Conservation (phyloP, 2,329 filamentous ascomycete genomes). For the Phialocephala sp. region DNA sequence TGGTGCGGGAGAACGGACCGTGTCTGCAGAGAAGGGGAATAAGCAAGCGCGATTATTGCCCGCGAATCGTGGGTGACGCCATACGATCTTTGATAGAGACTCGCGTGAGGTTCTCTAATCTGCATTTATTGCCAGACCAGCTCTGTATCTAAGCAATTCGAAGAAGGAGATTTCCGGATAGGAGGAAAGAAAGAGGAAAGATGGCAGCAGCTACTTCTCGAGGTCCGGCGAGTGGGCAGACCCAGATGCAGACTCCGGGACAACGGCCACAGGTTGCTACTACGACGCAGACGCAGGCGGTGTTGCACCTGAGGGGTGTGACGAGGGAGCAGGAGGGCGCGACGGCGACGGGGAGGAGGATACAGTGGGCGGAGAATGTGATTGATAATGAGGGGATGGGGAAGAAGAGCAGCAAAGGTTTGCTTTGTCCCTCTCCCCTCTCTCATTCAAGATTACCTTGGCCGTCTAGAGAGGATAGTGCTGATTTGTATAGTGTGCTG, state of each 20-base stretch:
- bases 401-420: constrained; percentile 93
- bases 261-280: constrained; percentile 11
- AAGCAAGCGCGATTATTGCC: constrained; percentile 7
- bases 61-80: neutral
- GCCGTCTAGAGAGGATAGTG: neutral
- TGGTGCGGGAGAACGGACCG: no score
- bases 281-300: constrained; percentile 31
- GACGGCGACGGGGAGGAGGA: constrained; percentile 59
- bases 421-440: constrained; percentile 24
- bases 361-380: constrained; percentile 92
- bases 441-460: no score
- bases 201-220: constrained; percentile 12
- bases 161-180: neutral
- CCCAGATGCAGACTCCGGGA: constrained; percentile 12
- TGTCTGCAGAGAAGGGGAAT: neutral
- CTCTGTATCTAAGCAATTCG: neutral
- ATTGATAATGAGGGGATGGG: constrained; percentile 95
- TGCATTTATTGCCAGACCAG: neutral
- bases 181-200: neutral
- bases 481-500: constrained; percentile 77
- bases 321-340: constrained; percentile 24
- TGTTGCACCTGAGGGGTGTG: constrained; percentile 41
- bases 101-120: neutral
- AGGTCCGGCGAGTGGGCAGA: constrained; percentile 12
- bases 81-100: neutral